Evolutionary conservation across 768 basidiomycete genomes (phyloP), one percentile per base, ranked within the genome.

Genomic region (Dacryopinax primogenitus): DNA sequence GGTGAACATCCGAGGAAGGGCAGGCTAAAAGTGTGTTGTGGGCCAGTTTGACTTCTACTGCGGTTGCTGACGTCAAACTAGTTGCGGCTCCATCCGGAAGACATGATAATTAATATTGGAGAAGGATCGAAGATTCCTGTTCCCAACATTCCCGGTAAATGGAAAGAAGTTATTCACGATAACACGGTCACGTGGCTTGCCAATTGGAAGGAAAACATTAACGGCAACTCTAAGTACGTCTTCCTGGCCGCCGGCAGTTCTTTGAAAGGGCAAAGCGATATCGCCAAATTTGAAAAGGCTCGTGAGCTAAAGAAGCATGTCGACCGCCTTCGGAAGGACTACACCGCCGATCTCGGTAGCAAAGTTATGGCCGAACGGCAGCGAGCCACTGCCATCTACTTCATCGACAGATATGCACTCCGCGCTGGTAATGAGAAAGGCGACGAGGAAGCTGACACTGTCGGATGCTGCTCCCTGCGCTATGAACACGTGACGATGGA

Each of bases 401-500:
- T 99, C 77, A 98, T 99, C 71, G 96, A 99, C 76, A 85, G 85
- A 72, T 82, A 97, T 35, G 96, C 96, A 35, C 88, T 99, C 74
- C 90, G 96, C 81, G 94, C 94, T 58, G 96, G 96, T 68, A 98
- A 98, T 76, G 96, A 99, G 78, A 99, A 99, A 76, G 96, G 95
- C 45, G 96, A 97, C 71, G 96, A 99, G 70, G 96, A 98, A 76
- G 96, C 96, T 1, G 96, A 99, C 74, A 99, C 96, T 0, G 93
- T 98, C 65, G 96, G 96, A 73, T 98, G 96, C 77, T 99, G 96
- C 75, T 99, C 96, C 2, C 78, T 99, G 62, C 90, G 94, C 33
- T 95, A 88, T 75, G 92, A 98, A 75, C 96, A 99, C 75, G 87
- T 99, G 73, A 97, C 95, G 1, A 79, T 97, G 63, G 85, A 89